Evolutionary conservation across 106 monocot genomes (phyloP).

Genomic region (Posidonia australis): DNA sequence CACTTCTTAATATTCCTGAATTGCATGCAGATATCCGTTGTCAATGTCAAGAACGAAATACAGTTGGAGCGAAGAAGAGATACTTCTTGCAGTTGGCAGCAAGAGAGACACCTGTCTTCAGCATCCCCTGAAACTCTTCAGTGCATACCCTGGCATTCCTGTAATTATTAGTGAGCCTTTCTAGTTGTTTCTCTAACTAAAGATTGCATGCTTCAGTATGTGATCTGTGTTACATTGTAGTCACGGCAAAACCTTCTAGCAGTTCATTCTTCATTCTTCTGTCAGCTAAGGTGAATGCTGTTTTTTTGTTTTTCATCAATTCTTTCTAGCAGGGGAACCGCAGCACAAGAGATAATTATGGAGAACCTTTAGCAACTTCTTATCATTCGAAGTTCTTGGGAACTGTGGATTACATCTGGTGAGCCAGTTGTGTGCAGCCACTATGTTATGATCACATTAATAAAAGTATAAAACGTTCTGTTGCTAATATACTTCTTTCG

Average conservation of each 20-base stretch:
- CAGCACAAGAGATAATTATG: constrained; percentile 27
- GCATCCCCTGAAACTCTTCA: constrained; percentile 37
- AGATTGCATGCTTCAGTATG: background rate
- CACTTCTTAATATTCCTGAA: background rate
- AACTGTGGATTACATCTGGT: constrained; percentile 67
- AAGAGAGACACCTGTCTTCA: constrained; percentile 29
- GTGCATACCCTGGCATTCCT: constrained; percentile 56
- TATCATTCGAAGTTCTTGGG: constrained; percentile 60
- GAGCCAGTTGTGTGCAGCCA: background rate
- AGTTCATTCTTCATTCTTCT: background rate
- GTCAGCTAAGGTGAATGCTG: background rate
- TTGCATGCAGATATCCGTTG: constrained; percentile 11
- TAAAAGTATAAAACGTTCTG: background rate
- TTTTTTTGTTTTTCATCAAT: background rate
- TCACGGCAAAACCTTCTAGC: background rate
- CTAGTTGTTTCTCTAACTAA: background rate
- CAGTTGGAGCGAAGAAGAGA: constrained; percentile 56
- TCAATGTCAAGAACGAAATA: constrained; percentile 15
- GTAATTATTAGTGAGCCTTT: constrained; percentile 15
- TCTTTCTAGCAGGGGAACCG: constrained; percentile 18
- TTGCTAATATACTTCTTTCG: constrained; percentile 1
- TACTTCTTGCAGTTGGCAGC: constrained; percentile 42
- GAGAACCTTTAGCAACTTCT: constrained; percentile 52
- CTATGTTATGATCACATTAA: background rate
- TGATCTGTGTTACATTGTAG: background rate